Conservation (phyloP, 371 early-diverging fungal species). For the Mortierella polycephala region DNA sequence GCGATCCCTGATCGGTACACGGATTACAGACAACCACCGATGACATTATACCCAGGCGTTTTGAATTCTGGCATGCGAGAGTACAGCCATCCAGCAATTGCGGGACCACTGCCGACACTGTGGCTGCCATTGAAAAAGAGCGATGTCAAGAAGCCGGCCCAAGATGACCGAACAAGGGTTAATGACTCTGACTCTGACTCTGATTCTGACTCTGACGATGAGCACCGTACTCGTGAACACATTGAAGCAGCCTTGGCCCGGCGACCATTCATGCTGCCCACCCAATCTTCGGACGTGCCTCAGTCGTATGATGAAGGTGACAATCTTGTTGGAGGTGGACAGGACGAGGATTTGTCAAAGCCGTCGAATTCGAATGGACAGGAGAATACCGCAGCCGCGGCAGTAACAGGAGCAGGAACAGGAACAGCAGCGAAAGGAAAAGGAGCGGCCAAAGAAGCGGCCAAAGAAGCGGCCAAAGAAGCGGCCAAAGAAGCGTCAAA, state of each 20-base stretch:
- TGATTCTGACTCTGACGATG: constrained; percentile 23
- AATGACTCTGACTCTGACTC: constrained; percentile 21
- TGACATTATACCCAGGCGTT: constrained; percentile 78
- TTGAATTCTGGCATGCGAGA: constrained; percentile 80
- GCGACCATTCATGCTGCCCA: constrained; percentile 39
- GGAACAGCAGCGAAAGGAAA: neutral
- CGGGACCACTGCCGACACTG: constrained; percentile 77
- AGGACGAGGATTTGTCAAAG: constrained; percentile 27
- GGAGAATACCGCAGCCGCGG: neutral
- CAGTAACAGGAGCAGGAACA: neutral
- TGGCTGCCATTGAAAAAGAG: constrained; percentile 72
- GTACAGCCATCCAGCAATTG: constrained; percentile 77
- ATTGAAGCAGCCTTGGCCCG: constrained; percentile 29
- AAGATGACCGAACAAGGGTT: constrained; percentile 7
- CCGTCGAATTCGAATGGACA: neutral
- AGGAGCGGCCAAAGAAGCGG: neutral
- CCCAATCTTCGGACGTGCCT: constrained; percentile 33
- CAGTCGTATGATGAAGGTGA: constrained; percentile 36
- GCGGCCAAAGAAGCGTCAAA: neutral
- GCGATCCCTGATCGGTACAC: constrained; percentile 57
- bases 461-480: neutral
- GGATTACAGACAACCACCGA: constrained; percentile 56
- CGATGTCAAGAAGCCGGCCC: neutral
- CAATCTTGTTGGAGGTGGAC: constrained; percentile 50
- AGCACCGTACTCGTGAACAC: constrained; percentile 25